Conservation (phyloP, 805 yeast genomes). For the Kluyveromyces aestuarii region DNA sequence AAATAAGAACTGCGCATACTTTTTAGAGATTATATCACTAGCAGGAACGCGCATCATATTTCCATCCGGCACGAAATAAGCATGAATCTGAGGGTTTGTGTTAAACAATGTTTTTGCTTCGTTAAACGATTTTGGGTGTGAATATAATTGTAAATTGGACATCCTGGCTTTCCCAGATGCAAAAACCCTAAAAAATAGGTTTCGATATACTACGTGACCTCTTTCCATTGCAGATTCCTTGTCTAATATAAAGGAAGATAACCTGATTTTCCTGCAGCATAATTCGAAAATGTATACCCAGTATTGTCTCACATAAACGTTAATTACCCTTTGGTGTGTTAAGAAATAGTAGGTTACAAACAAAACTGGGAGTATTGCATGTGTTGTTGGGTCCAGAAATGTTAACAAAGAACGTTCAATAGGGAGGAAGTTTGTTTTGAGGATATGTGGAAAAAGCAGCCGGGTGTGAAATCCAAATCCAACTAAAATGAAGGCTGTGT, state of each 20-base stretch:
- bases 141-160: constrained; percentile 43
- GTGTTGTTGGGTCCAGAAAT: background rate
- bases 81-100: constrained; percentile 33
- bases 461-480: constrained; percentile 69
- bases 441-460: constrained; percentile 31
- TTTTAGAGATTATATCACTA: constrained; percentile 63
- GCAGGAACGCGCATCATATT: constrained; percentile 78
- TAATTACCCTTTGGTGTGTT: constrained; percentile 21
- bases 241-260: constrained; percentile 75
- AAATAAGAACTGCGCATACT: constrained; percentile 56
- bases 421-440: constrained; percentile 18
- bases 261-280: constrained; percentile 48
- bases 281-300: constrained; percentile 57
- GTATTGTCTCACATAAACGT: constrained; percentile 35
- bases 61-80: constrained; percentile 76
- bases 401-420: constrained; percentile 1
- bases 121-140: constrained; percentile 42
- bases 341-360: constrained; percentile 16
- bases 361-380: background rate
- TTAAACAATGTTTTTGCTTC: constrained; percentile 39
- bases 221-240: constrained; percentile 55
- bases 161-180: constrained; percentile 27
- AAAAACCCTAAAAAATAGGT: constrained; percentile 35
- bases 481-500: constrained; percentile 57
- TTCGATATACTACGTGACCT: constrained; percentile 56